phyloP scores from a whole-genome alignment of 169 alveolate genomes.

The Theileria parva region DNA sequence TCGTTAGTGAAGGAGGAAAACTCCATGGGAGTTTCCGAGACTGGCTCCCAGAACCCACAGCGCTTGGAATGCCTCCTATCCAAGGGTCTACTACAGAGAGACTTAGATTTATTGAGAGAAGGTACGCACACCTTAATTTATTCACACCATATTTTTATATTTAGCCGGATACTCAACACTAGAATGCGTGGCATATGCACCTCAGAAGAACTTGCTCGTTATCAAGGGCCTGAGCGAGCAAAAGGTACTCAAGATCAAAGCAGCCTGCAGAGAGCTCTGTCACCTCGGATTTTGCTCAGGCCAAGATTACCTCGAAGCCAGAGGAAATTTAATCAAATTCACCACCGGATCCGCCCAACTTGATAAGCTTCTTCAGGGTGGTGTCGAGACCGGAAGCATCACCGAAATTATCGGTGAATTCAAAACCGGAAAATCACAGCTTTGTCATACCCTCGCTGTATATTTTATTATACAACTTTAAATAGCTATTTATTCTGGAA shows the following conservation, averaged over 20 bases:
- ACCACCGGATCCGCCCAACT: constrained; percentile 93
- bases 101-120: constrained; percentile 89
- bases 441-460: constrained; percentile 94
- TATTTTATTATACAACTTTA: constrained; percentile 37
- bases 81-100: constrained; percentile 84
- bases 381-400: constrained; percentile 94
- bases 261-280: constrained; percentile 89
- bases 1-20: constrained; percentile 34
- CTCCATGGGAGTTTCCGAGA: constrained; percentile 63
- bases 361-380: constrained; percentile 96
- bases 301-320: constrained; percentile 86
- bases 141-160: neutral
- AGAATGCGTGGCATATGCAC: constrained; percentile 92
- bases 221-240: constrained; percentile 97
- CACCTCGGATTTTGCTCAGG: constrained; percentile 91
- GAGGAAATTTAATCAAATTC: constrained; percentile 89
- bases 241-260: constrained; percentile 92
- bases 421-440: constrained; percentile 97
- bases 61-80: constrained; percentile 79
- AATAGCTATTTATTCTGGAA: constrained; percentile 12
- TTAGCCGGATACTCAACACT: constrained; percentile 89
- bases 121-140: constrained; percentile 46
- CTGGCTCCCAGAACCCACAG: constrained; percentile 73
- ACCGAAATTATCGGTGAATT: constrained; percentile 99
- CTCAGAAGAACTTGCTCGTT: constrained; percentile 84